Base-by-base conservation (phyloP, 1,139 yeast genomes). In the Suhomyces bribrorum region DNA sequence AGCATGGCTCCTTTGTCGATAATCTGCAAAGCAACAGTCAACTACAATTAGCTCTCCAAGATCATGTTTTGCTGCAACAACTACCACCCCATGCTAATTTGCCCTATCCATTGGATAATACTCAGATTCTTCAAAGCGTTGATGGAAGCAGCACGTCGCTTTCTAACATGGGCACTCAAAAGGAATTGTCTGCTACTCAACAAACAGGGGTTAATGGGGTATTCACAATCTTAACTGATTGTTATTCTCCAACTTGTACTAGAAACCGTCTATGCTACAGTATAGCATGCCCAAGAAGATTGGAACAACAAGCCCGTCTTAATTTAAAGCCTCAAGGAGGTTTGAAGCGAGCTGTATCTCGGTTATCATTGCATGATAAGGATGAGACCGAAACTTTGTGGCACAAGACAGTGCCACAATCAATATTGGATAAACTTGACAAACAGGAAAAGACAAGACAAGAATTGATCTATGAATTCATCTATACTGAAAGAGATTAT, bases 181-280 rank as follows among this genome's bases (percentile, higher is more conserved):
- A 37, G 14, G 45, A 44, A n/a, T 29, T 42, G 29, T 29, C 38
- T 32, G 47, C 53, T 9, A 44, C 50, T 12, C 63, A 52, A 43
- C 65, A 47, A 36, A 48, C 53, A 2, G 52, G 77, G 1, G 89
- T 87, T 9, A 87, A 87, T 61, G 98, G 98, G 50, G 96, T 92
- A 5, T 94, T 92, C 59, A 90, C 96, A 1, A 69, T 92, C 32
- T 69, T 92, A 46, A 87, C 97, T 0, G 96, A 90, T 54, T 92
- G 98, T 64, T 92, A 92, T 57, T 89, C 97, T 0, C 96, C 98
- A 25, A 92, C 98, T 0, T 92, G 98, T 66, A 84, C 96, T 4
- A 71, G 95, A 39, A 95, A 88, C 56, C 74, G 79, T 26, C 69
- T 92, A 31, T 92, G 98, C 64, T 92, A 92, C 62, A 86, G 96